Base-by-base conservation (phyloP, 1,284 basidiomycete species). In the Moniliophthora roreri region DNA sequence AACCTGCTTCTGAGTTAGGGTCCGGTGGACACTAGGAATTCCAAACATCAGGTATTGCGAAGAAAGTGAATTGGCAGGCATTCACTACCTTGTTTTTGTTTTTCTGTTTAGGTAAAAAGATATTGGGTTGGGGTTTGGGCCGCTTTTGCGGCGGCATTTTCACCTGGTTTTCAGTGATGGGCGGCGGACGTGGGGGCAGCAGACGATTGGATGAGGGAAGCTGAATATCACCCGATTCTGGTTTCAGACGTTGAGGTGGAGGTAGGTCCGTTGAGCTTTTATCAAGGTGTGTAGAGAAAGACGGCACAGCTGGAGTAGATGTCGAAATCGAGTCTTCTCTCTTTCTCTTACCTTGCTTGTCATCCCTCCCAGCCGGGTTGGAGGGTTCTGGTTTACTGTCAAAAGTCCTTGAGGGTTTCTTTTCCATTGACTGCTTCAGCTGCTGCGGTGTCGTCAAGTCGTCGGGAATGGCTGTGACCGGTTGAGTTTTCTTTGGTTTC, bases 41-140 rank as follows among this genome's bases (percentile, higher is more conserved):
- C 11, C 20, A 23, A 44, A 18, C 49, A 44, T 18, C 9, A 11
- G 20, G 10, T 26, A 47, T 20, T 20, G 18, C 21, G 16, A 13
- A 21, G 18, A 24, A 42, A 21, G 40, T 41, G 10, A 4, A 7
- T 13, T 8, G 5, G 21, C 24, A 10, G 23, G 10, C 15, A 3
- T 32, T n/a, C n/a, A n/a, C n/a, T 24, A 46, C 35, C 49, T 55
- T 20, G 15, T 56, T 50, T 40, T 46, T 63, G 59, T 72, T 72
- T 38, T 69, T 74, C 39, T 71, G 74, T 62, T 73, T 78, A 0
- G 77, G 76, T 34, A 84, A 81, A 60, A 84, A 84, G 53, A 82
- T 74, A 20, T 62, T 74, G 11, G 70, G 67, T 59, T 69, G 66
- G 56, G 75, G 77, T 58, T 75, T 79, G 39, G 67, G 66, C 8